These are phyloP conservation scores for Baudoinia panamericana DNA, from an alignment of 495 filamentous ascomycete genomes.

Conservation along the genomic window DNA sequence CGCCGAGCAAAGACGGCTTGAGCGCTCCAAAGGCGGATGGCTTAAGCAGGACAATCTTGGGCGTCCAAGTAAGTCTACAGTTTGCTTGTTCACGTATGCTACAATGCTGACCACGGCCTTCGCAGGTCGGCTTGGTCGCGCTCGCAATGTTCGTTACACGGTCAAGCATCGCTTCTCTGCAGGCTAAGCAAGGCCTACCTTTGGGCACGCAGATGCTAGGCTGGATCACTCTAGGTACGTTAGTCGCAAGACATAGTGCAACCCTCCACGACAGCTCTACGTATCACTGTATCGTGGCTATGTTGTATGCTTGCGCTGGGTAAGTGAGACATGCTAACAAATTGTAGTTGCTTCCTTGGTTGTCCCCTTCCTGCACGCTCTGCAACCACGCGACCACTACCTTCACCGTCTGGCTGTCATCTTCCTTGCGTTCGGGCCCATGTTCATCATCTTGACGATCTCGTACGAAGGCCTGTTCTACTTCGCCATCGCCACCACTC, in stretches of 20 bases:
- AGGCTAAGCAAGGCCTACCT: slow-evolving; percentile 79
- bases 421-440: slow-evolving; percentile 85
- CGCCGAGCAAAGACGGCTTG: slow-evolving; percentile 12
- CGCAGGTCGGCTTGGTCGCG: slow-evolving; percentile 62
- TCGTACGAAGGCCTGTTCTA: slow-evolving; percentile 98
- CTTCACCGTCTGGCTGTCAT: slow-evolving; percentile 78
- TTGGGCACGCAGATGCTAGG: slow-evolving; percentile 78
- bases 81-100: not conserved
- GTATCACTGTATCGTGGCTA: not conserved
- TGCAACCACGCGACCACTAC: slow-evolving; percentile 77
- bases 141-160: slow-evolving; percentile 77
- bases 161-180: slow-evolving; percentile 66
- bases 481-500: slow-evolving; percentile 67
- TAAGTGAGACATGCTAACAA: slow-evolving; percentile 14
- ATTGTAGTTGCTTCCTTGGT: slow-evolving; percentile 55
- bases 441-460: slow-evolving; percentile 92
- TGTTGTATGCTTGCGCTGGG: not conserved
- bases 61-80: slow-evolving; percentile 27
- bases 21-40: slow-evolving; percentile 17
- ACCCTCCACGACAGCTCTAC: not conserved
- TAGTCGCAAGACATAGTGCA: too few species aligned
- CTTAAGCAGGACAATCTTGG: slow-evolving; percentile 24
- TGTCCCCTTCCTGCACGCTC: slow-evolving; percentile 66
- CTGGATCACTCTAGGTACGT: slow-evolving; percentile 69
- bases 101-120: not conserved